Evolutionary conservation across 2,329 filamentous ascomycete species (phyloP).

Genomic region (Paecilomyces dactylethromorphus): DNA sequence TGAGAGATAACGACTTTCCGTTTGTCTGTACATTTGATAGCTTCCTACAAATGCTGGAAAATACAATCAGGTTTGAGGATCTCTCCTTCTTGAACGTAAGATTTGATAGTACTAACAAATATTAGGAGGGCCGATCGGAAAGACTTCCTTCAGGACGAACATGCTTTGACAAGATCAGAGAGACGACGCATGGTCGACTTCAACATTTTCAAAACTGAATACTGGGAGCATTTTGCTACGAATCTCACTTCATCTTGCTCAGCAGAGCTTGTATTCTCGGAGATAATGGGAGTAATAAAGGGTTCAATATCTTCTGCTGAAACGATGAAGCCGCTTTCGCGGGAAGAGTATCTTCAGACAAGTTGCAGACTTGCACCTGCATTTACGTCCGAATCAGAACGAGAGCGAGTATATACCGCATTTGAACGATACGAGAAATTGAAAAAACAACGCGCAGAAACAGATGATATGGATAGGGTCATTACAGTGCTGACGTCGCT

Average conservation of each 20-base stretch:
- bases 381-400: constrained; percentile 12
- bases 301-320: constrained; percentile 13
- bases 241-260: constrained; percentile 9
- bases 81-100: neutral
- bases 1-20: constrained; percentile 18
- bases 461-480: constrained; percentile 15
- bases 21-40: constrained; percentile 23
- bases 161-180: neutral
- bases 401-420: constrained; percentile 14
- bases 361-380: constrained; percentile 14
- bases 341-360: constrained; percentile 14
- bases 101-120: neutral
- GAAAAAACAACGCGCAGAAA: constrained; percentile 9
- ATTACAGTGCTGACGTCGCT: constrained; percentile 13
- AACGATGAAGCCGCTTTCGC: constrained; percentile 11
- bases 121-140: neutral
- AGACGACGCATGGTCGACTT: constrained; percentile 15
- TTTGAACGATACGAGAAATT: constrained; percentile 20
- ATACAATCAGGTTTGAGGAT: constrained; percentile 7
- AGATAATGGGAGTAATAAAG: constrained; percentile 26
- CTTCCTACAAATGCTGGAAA: constrained; percentile 17
- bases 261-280: constrained; percentile 18
- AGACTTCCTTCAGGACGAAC: neutral
- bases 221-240: constrained; percentile 16
- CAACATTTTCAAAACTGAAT: constrained; percentile 18